Evolutionary conservation across 495 filamentous ascomycete genomes (phyloP).

Genomic region (Terfezia claveryi): DNA sequence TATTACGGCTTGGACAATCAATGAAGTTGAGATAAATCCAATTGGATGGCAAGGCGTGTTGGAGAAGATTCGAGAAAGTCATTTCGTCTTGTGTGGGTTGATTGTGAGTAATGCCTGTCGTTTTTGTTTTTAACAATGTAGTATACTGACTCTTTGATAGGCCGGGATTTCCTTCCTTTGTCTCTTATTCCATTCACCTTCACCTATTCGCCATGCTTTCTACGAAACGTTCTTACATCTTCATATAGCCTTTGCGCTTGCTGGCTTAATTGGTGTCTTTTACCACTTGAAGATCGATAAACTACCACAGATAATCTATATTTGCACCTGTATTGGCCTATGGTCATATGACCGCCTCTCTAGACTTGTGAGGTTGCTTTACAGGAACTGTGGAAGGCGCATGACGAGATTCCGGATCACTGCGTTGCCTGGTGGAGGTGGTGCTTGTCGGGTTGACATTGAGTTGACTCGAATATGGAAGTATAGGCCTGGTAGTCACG

Average conservation of each 20-base stretch:
- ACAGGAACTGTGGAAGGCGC: constrained; percentile 41
- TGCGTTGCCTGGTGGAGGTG: constrained; percentile 52
- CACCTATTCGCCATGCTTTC: constrained; percentile 71
- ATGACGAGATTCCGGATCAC: constrained; percentile 53
- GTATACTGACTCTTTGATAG: constrained; percentile 10
- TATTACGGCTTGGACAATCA: constrained; percentile 39
- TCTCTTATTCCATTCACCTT: constrained; percentile 40
- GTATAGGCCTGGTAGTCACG: constrained; percentile 67
- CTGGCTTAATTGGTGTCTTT: constrained; percentile 42
- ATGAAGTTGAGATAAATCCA: constrained; percentile 33
- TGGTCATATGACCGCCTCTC: constrained; percentile 58
- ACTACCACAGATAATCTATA: constrained; percentile 40
- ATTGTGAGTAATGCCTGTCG: constrained; percentile 23
- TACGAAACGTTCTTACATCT: constrained; percentile 82
- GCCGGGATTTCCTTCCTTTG: constrained; percentile 31
- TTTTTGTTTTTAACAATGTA: no score
- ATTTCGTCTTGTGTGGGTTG: constrained; percentile 36
- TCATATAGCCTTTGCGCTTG: constrained; percentile 49
- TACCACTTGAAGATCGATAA: constrained; percentile 44
- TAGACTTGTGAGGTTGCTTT: constrained; percentile 45
- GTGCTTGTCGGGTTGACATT: constrained; percentile 53
- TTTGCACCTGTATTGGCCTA: constrained; percentile 42
- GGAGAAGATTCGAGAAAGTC: constrained; percentile 25
- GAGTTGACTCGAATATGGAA: constrained; percentile 52
- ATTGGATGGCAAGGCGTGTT: constrained; percentile 39